Conservation (phyloP, 305 asterid genomes). For the Fraxinus dipetala region DNA sequence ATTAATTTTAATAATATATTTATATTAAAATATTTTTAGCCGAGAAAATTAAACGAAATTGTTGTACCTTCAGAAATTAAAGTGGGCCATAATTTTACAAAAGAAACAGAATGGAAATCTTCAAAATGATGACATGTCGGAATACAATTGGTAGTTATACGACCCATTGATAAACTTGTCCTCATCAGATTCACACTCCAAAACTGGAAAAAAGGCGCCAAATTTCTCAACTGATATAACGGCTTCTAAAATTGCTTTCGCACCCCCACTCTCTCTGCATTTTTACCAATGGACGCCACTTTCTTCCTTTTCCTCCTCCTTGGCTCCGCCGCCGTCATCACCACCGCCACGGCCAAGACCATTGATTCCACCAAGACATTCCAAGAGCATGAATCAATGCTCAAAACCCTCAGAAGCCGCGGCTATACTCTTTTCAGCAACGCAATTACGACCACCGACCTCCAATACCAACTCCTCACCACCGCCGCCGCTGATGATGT, state of each 20-base stretch:
- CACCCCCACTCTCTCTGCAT: constrained; percentile 10
- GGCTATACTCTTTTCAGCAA: constrained; percentile 63
- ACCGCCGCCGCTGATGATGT: constrained; percentile 6
- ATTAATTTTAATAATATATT: too few relatives aligned
- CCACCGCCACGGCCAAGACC: constrained; percentile 9
- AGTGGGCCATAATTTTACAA: not conserved
- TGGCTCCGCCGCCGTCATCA: constrained; percentile 13
- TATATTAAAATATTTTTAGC: not conserved
- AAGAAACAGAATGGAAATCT: not conserved
- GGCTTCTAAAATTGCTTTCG: not conserved
- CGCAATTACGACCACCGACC: constrained; percentile 63
- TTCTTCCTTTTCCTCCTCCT: constrained; percentile 24
- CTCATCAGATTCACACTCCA: not conserved
- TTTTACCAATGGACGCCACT: constrained; percentile 24
- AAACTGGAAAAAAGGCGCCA: not conserved
- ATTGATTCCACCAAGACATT: not conserved
- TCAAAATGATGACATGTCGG: not conserved
- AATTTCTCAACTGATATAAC: constrained; percentile 20
- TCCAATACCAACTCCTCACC: constrained; percentile 49
- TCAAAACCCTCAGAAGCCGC: constrained; percentile 31
- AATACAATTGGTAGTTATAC: not conserved
- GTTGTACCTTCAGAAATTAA: not conserved
- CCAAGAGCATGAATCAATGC: constrained; percentile 35
- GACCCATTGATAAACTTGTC: not conserved
- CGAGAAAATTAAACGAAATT: not conserved